Evolutionary conservation across 176 grass and related monocot genomes (phyloP), one percentile per base, ranked within the genome.

Genomic region (Paspalum vaginatum): DNA sequence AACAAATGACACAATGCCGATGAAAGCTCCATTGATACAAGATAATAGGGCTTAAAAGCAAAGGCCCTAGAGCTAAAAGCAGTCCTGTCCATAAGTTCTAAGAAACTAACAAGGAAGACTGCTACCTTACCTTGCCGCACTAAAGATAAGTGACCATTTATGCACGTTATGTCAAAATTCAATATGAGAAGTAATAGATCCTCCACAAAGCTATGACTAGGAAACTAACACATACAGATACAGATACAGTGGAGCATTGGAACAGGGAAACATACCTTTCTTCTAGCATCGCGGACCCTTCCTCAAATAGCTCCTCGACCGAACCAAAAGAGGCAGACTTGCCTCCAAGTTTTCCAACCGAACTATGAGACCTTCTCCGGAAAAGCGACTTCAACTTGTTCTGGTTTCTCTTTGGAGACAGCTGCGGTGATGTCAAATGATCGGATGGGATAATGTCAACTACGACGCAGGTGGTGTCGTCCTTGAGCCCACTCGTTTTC

Each of bases 381-480:
- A 99, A 93, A 70, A 94, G 83, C 40, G 92, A 92, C 60, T 76
- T 94, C 57, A 95, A 81, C 68, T 93, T 93, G 69, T 87, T 97
- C 66, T 91, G 92, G 27, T 92, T 82, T 75, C 78, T 99, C 91
- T 93, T 89, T 65, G 90, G 92, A 47, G 92, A 95, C 43, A 88
- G 50, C 26, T 89, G 96, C 0, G 88, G 86, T 39, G 90, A 89
- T 74, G 79, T 79, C 74, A 93, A 78, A 74, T 91, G 84, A 69
- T 89, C 93, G 1, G 92, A 87, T 57, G 96, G 90, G 72, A 93
- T 86, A 52, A 99, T 89, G 82, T 95, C 96, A 74, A 99, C 93
- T 44, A 99, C 96, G 39, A 99, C 81, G 75, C 96, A 99, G 81
- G 96, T 99, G 39, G 96, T 99, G 79, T 99, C 96, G 79, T 99